Conservation (phyloP, 1,284 basidiomycete genomes). For the Flammula alnicola region DNA sequence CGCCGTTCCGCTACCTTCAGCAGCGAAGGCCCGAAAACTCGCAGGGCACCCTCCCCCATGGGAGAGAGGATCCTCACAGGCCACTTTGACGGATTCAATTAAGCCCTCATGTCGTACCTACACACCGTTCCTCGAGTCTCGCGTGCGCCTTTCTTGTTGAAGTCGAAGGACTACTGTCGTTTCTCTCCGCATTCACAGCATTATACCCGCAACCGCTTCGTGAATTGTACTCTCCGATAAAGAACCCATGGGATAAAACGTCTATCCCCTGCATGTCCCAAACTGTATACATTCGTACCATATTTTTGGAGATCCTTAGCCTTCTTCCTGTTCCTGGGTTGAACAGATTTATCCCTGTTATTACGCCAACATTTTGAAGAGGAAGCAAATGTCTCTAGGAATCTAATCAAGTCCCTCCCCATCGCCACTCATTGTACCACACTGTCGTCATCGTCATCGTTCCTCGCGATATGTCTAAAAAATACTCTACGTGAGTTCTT, state of each 20-base stretch:
- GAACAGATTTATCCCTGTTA: slow-evolving; percentile 1
- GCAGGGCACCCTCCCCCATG: slow-evolving; percentile 81
- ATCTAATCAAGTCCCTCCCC: slow-evolving; percentile 1
- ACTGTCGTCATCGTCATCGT: slow-evolving; percentile 10
- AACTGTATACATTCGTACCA: slow-evolving; percentile 12
- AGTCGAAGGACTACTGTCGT: too few relatives aligned
- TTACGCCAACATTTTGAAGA: slow-evolving; percentile 2
- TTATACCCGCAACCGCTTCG: slow-evolving; percentile 43
- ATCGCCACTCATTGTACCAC: slow-evolving; percentile 15
- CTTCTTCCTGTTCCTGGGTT: slow-evolving; percentile 11
- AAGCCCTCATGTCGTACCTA: slow-evolving; percentile 13
- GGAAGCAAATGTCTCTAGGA: slow-evolving; percentile 8
- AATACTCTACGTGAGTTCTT: slow-evolving; percentile 20
- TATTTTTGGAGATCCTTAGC: slow-evolving; percentile 22
- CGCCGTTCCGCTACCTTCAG: slow-evolving; percentile 66
- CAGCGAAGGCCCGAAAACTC: slow-evolving; percentile 48
- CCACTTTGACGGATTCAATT: slow-evolving; percentile 83
- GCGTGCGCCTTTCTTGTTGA: too few relatives aligned
- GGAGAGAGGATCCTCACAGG: slow-evolving; percentile 83
- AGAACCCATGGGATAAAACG: slow-evolving; percentile 11
- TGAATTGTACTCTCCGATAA: slow-evolving; percentile 27
- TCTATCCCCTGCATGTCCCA: slow-evolving; percentile 12
- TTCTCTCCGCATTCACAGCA: slow-evolving; percentile 31
- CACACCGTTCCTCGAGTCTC: background rate
- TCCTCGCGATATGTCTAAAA: slow-evolving; percentile 12